These are phyloP conservation scores for Aphanomyces invadans DNA, from an alignment of 352 stramenopile species.

Conservation along the genomic window DNA sequence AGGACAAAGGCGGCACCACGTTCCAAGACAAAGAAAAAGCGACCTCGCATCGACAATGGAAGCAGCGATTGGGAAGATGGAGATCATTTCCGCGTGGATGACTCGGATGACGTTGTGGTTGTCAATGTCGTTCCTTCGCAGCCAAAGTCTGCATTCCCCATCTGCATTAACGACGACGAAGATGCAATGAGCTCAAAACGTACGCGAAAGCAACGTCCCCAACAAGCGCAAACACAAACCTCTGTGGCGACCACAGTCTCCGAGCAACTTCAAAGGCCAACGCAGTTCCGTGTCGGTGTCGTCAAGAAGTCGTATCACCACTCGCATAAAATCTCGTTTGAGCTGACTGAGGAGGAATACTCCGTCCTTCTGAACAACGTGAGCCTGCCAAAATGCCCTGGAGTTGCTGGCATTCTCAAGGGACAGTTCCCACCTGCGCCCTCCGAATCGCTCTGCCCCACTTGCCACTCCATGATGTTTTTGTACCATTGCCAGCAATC, in stretches of 20 bases:
- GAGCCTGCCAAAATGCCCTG: background rate
- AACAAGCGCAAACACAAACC: no score
- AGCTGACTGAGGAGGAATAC: slow-evolving; percentile 1
- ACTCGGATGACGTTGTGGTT: background rate
- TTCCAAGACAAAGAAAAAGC: background rate
- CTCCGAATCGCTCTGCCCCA: background rate
- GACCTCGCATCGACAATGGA: background rate
- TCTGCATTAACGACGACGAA: background rate
- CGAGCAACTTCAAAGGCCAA: background rate
- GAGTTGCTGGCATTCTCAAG: background rate
- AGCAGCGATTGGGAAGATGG: background rate
- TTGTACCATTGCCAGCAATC: background rate
- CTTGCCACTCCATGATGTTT: slow-evolving; percentile 5
- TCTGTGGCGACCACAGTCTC: background rate
- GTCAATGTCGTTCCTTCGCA: background rate
- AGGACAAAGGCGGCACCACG: background rate
- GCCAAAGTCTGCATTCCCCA: background rate
- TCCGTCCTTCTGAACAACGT: background rate
- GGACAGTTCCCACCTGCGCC: background rate
- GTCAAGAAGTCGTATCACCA: slow-evolving; percentile 1
- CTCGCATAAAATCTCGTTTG: background rate
- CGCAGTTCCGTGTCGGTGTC: background rate
- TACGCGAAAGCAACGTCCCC: background rate
- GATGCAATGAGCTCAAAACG: background rate
- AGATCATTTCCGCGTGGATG: background rate